Conservation (phyloP, 208 protist genomes). For the Crithidia bombi region DNA sequence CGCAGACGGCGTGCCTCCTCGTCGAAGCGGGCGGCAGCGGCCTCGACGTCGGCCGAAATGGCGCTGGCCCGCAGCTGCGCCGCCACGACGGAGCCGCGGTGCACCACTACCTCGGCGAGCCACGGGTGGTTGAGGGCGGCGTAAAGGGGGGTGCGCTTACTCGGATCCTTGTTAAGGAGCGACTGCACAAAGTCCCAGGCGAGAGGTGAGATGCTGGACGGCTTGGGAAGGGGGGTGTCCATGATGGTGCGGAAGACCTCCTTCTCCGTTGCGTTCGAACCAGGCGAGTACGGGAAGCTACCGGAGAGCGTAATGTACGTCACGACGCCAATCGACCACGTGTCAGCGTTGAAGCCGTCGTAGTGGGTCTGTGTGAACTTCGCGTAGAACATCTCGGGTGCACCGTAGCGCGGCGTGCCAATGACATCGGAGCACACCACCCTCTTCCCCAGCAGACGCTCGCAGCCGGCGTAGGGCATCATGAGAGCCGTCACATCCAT, state of each 20-base stretch:
- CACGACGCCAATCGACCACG: constrained; percentile 97
- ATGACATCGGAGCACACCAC: constrained; percentile 91
- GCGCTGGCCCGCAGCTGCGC: constrained; percentile 50
- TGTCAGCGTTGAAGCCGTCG: constrained; percentile 94
- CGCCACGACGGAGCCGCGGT: constrained; percentile 76
- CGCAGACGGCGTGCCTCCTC: constrained; percentile 73
- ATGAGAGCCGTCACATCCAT: constrained; percentile 71
- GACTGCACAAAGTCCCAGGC: constrained; percentile 81
- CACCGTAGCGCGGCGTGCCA: constrained; percentile 90
- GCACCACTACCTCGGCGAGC: constrained; percentile 79
- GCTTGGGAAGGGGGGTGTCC: constrained; percentile 81
- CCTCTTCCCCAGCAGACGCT: constrained; percentile 80
- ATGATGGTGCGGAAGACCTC: constrained; percentile 93
- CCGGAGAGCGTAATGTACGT: constrained; percentile 97
- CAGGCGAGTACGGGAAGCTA: constrained; percentile 95
- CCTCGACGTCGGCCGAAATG: constrained; percentile 55
- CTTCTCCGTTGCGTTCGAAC: constrained; percentile 88
- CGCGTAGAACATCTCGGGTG: constrained; percentile 92
- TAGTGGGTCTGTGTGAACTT: constrained; percentile 94
- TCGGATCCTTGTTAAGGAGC: constrained; percentile 92
- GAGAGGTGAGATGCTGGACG: constrained; percentile 60
- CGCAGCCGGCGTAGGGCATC: constrained; percentile 81
- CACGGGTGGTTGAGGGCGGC: constrained; percentile 89
- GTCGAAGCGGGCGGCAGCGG: constrained; percentile 76
- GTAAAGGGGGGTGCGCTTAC: constrained; percentile 86